These are phyloP conservation scores for Globisporangium paroecandrum DNA, from an alignment of 352 stramenopile genomes.

Conservation along the genomic window DNA sequence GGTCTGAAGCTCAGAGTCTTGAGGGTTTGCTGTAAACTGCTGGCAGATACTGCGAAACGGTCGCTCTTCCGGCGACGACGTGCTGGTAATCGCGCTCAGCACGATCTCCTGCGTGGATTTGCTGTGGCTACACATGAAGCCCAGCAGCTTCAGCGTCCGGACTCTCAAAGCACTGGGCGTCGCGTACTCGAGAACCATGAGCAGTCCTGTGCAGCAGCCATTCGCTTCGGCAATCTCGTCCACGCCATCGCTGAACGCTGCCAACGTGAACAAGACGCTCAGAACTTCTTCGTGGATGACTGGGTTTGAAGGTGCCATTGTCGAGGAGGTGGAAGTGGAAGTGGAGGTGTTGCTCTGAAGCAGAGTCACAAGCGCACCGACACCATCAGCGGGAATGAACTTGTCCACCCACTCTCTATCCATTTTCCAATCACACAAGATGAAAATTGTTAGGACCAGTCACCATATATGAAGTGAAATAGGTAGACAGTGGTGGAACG, in stretches of 20 bases:
- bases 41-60: conserved; percentile 28
- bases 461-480: too few relatives aligned
- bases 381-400: conserved; percentile 43
- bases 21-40: conserved; percentile 24
- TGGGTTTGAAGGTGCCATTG: conserved; percentile 9
- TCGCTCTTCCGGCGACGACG: conserved; percentile 12
- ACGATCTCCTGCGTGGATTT: conserved; percentile 25
- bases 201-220: conserved; percentile 29
- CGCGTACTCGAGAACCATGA: conserved; percentile 26
- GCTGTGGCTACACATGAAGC: conserved; percentile 33
- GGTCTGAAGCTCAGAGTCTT: conserved; percentile 25
- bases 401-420: conserved; percentile 51
- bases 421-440: neutral
- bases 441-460: neutral
- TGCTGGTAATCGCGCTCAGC: conserved; percentile 26
- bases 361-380: conserved; percentile 35
- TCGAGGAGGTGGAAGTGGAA: neutral
- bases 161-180: conserved; percentile 23
- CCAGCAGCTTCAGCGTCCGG: conserved; percentile 33
- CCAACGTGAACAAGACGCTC: conserved; percentile 47
- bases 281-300: conserved; percentile 39
- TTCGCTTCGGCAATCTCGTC: conserved; percentile 28
- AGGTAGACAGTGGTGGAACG: neutral
- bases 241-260: conserved; percentile 28
- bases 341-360: conserved; percentile 20